Percentiles rank a stretch among this genome's conserved stretches.
Conservation (phyloP, 345 rosid species). For the Rhizophora mangle region DNA sequence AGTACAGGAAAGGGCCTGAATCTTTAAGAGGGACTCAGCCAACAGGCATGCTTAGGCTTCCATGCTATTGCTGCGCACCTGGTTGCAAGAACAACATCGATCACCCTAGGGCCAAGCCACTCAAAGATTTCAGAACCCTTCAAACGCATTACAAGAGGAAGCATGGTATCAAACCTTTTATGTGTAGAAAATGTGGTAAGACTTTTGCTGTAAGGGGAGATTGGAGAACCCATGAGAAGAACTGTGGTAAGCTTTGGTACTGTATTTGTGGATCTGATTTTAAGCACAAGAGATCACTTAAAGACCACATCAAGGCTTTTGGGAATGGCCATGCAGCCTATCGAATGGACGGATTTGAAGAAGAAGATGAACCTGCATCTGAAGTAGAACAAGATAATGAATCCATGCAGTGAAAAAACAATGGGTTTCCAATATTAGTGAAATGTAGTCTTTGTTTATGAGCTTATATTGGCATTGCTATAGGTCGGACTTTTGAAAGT, state of each 20-base stretch:
- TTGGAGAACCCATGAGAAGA: slow-evolving; percentile 78
- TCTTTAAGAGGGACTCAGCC: slow-evolving; percentile 67
- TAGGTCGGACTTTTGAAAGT: slow-evolving; percentile 21
- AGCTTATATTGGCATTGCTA: slow-evolving; percentile 13
- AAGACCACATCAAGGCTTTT: slow-evolving; percentile 56
- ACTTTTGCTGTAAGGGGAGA: slow-evolving; percentile 66
- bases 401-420: slow-evolving; percentile 15
- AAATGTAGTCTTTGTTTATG: background rate
- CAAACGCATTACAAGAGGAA: slow-evolving; percentile 75
- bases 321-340: slow-evolving; percentile 53
- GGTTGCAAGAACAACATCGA: slow-evolving; percentile 71
- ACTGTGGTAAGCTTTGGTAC: slow-evolving; percentile 65
- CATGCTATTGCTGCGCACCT: slow-evolving; percentile 64
- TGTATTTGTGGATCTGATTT: slow-evolving; percentile 61
- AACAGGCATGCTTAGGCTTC: slow-evolving; percentile 66
- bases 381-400: slow-evolving; percentile 52
- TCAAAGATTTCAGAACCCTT: slow-evolving; percentile 65
- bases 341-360: slow-evolving; percentile 49
- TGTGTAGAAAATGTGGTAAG: slow-evolving; percentile 74
- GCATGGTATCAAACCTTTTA: slow-evolving; percentile 68
- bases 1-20: slow-evolving; percentile 59
- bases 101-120: slow-evolving; percentile 66
- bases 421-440: background rate
- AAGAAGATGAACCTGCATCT: slow-evolving; percentile 56
- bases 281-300: slow-evolving; percentile 62